Conservation (phyloP, 2,329 filamentous ascomycete genomes). For the Fusarium tjaetaba region DNA sequence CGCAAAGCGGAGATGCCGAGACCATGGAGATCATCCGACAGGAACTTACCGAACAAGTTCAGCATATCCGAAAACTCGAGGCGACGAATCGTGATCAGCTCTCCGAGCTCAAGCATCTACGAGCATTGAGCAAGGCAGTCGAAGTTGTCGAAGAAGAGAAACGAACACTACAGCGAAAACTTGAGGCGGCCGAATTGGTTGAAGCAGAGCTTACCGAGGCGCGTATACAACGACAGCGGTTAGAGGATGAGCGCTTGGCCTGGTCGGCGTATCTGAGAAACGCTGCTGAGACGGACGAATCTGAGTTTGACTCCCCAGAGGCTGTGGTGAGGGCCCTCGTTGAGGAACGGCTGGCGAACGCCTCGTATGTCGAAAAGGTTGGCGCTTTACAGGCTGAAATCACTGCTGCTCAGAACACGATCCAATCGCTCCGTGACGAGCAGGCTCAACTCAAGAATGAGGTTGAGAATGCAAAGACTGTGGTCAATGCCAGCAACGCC, state of each 20-base stretch:
- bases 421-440: slow-evolving; percentile 77
- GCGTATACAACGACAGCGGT: slow-evolving; percentile 81
- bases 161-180: slow-evolving; percentile 77
- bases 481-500: slow-evolving; percentile 57
- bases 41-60: slow-evolving; percentile 89
- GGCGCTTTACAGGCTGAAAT: slow-evolving; percentile 83
- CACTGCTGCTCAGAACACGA: slow-evolving; percentile 77
- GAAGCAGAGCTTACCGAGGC: slow-evolving; percentile 82
- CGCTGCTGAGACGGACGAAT: slow-evolving; percentile 67
- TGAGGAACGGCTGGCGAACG: slow-evolving; percentile 81
- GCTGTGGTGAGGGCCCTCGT: slow-evolving; percentile 85
- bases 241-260: slow-evolving; percentile 87
- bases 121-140: slow-evolving; percentile 84
- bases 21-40: slow-evolving; percentile 85
- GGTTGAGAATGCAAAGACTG: slow-evolving; percentile 73
- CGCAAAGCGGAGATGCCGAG: slow-evolving; percentile 86
- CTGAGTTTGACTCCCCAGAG: slow-evolving; percentile 88
- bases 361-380: slow-evolving; percentile 81
- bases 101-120: slow-evolving; percentile 81
- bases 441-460: slow-evolving; percentile 72
- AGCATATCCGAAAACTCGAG: slow-evolving; percentile 89
- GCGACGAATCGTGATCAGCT: slow-evolving; percentile 81
- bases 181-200: slow-evolving; percentile 78
- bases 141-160: slow-evolving; percentile 97
- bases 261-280: slow-evolving; percentile 88